phyloP scores from a whole-genome alignment of 768 basidiomycete genomes.

The Grammothele lineata region DNA sequence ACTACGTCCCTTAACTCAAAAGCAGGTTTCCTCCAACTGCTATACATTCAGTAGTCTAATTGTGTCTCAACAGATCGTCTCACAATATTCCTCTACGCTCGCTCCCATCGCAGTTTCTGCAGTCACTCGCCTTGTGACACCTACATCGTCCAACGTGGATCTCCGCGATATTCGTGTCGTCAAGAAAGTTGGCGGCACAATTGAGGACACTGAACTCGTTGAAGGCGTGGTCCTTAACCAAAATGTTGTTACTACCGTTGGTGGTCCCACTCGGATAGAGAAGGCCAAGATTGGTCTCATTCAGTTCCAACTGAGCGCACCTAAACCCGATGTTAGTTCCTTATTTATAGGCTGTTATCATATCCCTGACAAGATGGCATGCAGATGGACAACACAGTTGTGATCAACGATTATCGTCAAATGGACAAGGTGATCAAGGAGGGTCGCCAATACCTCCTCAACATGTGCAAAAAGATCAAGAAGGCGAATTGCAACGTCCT shows the following conservation, averaged over 20 bases:
- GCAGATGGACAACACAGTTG: slow-evolving; percentile 99
- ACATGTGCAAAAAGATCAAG: slow-evolving; percentile 98
- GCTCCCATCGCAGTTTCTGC: slow-evolving; percentile 99
- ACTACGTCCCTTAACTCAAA: slow-evolving; percentile 97
- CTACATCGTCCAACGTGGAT: slow-evolving; percentile 92
- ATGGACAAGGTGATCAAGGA: slow-evolving; percentile 99
- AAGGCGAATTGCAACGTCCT: slow-evolving; percentile 99
- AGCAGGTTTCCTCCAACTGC: slow-evolving; percentile 34
- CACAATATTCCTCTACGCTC: slow-evolving; percentile 96
- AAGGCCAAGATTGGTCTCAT: slow-evolving; percentile 98
- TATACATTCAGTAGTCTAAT: not conserved
- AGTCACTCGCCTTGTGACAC: slow-evolving; percentile 85
- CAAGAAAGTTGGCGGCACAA: slow-evolving; percentile 98
- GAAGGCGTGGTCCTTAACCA: slow-evolving; percentile 98
- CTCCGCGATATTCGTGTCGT: slow-evolving; percentile 94
- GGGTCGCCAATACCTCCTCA: slow-evolving; percentile 95
- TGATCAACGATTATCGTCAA: slow-evolving; percentile 98
- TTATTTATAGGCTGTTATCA: not conserved
- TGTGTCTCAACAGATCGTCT: slow-evolving; percentile 70
- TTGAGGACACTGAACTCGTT: slow-evolving; percentile 96
- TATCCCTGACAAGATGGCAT: slow-evolving; percentile 10
- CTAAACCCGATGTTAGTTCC: slow-evolving; percentile 87
- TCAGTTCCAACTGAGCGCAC: slow-evolving; percentile 96
- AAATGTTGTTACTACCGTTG: slow-evolving; percentile 84
- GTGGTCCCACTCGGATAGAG: slow-evolving; percentile 92